These are phyloP conservation scores for Xylariaceae sp. DNA, from an alignment of 2,329 filamentous ascomycete genomes.

Conservation along the genomic window DNA sequence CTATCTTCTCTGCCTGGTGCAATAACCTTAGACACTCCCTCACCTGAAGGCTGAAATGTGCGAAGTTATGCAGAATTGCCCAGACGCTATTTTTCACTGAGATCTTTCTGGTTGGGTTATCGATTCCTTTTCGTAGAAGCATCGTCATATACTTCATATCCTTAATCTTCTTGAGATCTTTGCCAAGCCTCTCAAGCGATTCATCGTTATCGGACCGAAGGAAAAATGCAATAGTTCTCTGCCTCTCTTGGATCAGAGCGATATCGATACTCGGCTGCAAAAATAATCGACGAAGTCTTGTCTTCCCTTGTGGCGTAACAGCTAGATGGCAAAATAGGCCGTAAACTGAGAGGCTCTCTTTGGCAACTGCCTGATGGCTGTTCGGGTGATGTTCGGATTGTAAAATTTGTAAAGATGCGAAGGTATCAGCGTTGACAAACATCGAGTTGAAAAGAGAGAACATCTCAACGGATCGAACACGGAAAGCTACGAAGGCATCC, in stretches of 20 bases:
- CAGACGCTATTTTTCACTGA: conserved; percentile 68
- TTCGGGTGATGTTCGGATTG: conserved; percentile 81
- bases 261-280: conserved; percentile 73
- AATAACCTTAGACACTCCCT: conserved; percentile 61
- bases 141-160: conserved; percentile 70
- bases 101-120: conserved; percentile 43
- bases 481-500: conserved; percentile 53
- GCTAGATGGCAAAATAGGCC: conserved; percentile 76
- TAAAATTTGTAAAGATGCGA: conserved; percentile 81
- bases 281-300: conserved; percentile 73
- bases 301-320: conserved; percentile 75
- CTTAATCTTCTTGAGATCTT: conserved; percentile 66
- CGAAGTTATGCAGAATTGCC: conserved; percentile 70
- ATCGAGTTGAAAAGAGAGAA: conserved; percentile 66
- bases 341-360: conserved; percentile 81
- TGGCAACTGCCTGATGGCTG: conserved; percentile 68
- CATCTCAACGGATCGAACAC: conserved; percentile 66
- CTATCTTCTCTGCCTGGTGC: conserved; percentile 48
- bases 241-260: conserved; percentile 65
- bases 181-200: conserved; percentile 52
- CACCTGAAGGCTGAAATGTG: conserved; percentile 67
- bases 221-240: conserved; percentile 66
- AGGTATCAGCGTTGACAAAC: conserved; percentile 78
- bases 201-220: conserved; percentile 65
- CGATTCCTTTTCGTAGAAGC: conserved; percentile 76